phyloP scores from a whole-genome alignment of 345 rosid genomes.

The Acer yangbiense region DNA sequence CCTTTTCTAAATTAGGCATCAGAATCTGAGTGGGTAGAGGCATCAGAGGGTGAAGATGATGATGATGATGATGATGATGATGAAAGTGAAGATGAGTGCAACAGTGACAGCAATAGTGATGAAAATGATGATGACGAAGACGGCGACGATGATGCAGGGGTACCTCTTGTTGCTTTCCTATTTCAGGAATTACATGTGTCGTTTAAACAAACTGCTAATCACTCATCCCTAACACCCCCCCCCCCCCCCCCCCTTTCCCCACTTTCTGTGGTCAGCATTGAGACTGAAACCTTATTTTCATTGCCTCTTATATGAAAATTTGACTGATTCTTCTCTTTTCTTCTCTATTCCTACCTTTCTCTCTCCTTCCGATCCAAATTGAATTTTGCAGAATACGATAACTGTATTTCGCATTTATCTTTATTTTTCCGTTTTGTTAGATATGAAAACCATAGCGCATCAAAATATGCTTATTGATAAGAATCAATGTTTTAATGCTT shows the following conservation, averaged over 20 bases:
- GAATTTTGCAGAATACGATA: background rate
- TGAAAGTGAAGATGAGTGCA: constrained; percentile 53
- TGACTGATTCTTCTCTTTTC: background rate
- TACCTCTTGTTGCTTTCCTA: constrained; percentile 24
- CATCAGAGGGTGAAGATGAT: constrained; percentile 81
- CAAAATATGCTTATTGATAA: background rate
- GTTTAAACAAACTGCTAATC: background rate
- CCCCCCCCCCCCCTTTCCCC: background rate
- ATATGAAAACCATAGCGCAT: background rate
- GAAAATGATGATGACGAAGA: constrained; percentile 56
- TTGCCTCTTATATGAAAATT: background rate
- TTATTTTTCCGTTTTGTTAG: background rate
- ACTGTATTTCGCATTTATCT: background rate
- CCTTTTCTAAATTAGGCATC: constrained; percentile 54
- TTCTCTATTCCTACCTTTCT: background rate
- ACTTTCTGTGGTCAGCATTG: background rate
- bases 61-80: constrained; percentile 82
- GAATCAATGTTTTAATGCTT: background rate
- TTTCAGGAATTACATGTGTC: constrained; percentile 7
- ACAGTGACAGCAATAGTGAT: constrained; percentile 50
- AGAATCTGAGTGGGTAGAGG: constrained; percentile 92
- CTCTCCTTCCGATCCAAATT: background rate
- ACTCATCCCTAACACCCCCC: background rate
- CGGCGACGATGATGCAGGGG: constrained; percentile 46
- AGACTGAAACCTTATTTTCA: background rate